Base-by-base conservation (phyloP, 2,329 filamentous ascomycete species). In the Xylaria multiplex region DNA sequence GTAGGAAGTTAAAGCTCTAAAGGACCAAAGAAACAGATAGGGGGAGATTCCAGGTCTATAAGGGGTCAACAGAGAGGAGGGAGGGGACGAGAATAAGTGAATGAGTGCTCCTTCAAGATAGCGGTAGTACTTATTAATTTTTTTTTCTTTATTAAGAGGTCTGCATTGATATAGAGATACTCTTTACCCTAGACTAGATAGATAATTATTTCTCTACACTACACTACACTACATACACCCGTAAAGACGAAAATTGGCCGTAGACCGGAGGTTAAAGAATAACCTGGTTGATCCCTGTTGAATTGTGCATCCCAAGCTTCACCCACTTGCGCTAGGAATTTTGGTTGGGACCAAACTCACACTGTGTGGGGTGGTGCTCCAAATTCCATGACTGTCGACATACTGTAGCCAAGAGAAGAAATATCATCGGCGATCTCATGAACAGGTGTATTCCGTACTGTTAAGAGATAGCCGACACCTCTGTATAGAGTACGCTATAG, bases 181-280 rank as follows among this genome's bases (percentile, higher is more conserved):
- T 19, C 32, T 49, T 6, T 9, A 58, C 46, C 53, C 53, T 19
- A 40, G 35, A 13, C 19, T 40, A 30, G 24, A 30, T 22, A 48
- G 45, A 22, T 48, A 13, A 11, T 27, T 48, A 24, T 13, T 8
- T 13, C 3, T 4, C 8, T 48, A 48, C 19, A 48, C 45, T 24
- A 19, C 4, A 3, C 3, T 40, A 11, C 13, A n/a, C 35, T 40
- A 48, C 45, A 48, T 22, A 13, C 45, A 24, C n/a, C 3, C 6
- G 6, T 8, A 27, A 13, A 48, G 35, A 35, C 13, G 13, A 52
- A 53, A 49, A 48, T 9, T 13, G 55, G 40, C 62, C 57, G 56
- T 60, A 35, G 57, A 60, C 37, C 56, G 62, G 62, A 60, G 56
- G 50, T 54, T 32, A n/a, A 52, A 37, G 35, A 37, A 40, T 45